Evolutionary conservation across 768 basidiomycete genomes (phyloP).

Genomic region (Leccinum imitatum): DNA sequence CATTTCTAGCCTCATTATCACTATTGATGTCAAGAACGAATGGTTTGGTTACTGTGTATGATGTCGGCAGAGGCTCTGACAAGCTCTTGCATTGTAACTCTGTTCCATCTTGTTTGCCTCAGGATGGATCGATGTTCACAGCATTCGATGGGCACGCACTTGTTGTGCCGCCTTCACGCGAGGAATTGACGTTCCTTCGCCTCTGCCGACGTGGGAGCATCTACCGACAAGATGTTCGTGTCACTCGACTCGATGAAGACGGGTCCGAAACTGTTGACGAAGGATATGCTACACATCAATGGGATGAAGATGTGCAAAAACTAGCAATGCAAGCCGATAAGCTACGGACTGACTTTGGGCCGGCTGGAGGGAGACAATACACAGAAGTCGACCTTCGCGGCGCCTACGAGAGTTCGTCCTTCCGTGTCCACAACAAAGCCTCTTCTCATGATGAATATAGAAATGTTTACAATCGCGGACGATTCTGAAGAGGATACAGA

Average conservation of each 20-base stretch:
- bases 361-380: constrained; percentile 44
- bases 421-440: neutral
- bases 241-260: constrained; percentile 15
- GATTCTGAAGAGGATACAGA: constrained; percentile 34
- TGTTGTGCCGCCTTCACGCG: constrained; percentile 29
- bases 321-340: constrained; percentile 32
- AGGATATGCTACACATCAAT: constrained; percentile 26
- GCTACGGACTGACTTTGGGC: constrained; percentile 39
- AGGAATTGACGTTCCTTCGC: constrained; percentile 41
- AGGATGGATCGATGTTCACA: constrained; percentile 23
- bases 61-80: constrained; percentile 45
- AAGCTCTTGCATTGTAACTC: constrained; percentile 44
- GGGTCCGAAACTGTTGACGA: constrained; percentile 3
- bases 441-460: constrained; percentile 32
- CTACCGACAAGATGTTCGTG: constrained; percentile 40
- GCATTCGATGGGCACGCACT: constrained; percentile 34
- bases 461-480: constrained; percentile 37
- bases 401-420: constrained; percentile 55
- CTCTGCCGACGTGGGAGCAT: constrained; percentile 50
- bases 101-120: constrained; percentile 42
- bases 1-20: constrained; percentile 45
- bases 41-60: constrained; percentile 60
- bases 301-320: constrained; percentile 41
- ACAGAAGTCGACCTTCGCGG: constrained; percentile 48
- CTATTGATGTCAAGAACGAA: constrained; percentile 62